phyloP scores from a whole-genome alignment of 2,329 filamentous ascomycete genomes.

The Chaetomium strumarium region DNA sequence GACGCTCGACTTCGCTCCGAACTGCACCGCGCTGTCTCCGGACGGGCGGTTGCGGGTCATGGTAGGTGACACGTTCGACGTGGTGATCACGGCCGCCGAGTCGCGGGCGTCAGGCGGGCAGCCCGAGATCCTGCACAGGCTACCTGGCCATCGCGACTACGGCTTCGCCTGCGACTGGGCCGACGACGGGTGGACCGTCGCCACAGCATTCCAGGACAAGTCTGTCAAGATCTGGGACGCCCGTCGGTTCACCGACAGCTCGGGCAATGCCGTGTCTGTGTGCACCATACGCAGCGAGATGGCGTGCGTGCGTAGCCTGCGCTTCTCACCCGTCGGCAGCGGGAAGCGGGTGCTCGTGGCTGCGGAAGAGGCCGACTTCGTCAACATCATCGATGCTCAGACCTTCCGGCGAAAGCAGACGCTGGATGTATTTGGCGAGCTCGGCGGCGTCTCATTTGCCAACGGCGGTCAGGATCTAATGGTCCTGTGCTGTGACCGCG shows the following conservation, averaged over 20 bases:
- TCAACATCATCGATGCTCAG: conserved; percentile 64
- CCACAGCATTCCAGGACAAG: conserved; percentile 72
- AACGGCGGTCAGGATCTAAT: conserved; percentile 63
- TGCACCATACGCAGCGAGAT: conserved; percentile 57
- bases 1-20: conserved; percentile 57
- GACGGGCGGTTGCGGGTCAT: conserved; percentile 65
- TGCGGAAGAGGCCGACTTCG: conserved; percentile 68
- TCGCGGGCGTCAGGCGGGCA: conserved; percentile 30
- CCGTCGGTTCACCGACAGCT: conserved; percentile 56
- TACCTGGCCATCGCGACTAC: conserved; percentile 62
- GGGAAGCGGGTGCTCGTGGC: conserved; percentile 62
- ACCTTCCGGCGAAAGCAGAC: conserved; percentile 61
- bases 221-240: conserved; percentile 71
- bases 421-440: conserved; percentile 69
- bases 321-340: conserved; percentile 66
- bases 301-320: conserved; percentile 61
- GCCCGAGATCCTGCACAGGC: conserved; percentile 44
- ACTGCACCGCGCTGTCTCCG: conserved; percentile 67
- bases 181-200: conserved; percentile 67
- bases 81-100: conserved; percentile 64
- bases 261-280: conserved; percentile 43
- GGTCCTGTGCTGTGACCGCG: conserved; percentile 59
- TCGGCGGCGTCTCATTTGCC: conserved; percentile 62
- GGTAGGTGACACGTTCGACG: conserved; percentile 62
- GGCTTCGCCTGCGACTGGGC: conserved; percentile 78